Evolutionary conservation across 495 filamentous ascomycete species (phyloP), one percentile per base, ranked within the genome.

Genomic region (Articulospora tetracladia): DNA sequence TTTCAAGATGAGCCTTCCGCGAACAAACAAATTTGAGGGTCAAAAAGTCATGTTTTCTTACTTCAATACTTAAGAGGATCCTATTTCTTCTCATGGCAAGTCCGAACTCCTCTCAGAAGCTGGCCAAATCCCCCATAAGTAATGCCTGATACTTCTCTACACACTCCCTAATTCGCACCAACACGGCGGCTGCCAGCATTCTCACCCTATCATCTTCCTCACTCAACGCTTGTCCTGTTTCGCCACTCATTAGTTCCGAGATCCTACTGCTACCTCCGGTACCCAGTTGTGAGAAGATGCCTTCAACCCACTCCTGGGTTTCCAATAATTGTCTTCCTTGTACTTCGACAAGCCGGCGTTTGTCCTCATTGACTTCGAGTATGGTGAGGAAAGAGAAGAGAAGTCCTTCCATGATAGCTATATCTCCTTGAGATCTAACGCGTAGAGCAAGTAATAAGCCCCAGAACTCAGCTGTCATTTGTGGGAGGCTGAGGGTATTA

Each of bases 321-420:
- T 87, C 84, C 23, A 83, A 44, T 46, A 86, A 44, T 63, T 81
- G 74, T 60, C 75, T 77, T 0, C 74, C 75, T 58, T 82, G 72
- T 59, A 85, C 81, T 58, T 84, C 81, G 26, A 80, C 86, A 10
- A 88, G 69, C 7, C 80, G 53, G 47, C 76, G 66, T 58, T 79
- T 73, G 41, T 78, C 49, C 78, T 74, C 59, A 58, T 96, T 96
- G n/a, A 96, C 76, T 57, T 96, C 91, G 12, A 98, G 72, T 23
- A 96, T 58, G n/a, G 87, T 88, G 28, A 97, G 74, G 54, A 97
- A 84, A 1, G 83, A 82, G 53, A 94, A 89, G 13, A 98, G 74
- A 44, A 96, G 72, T 0, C 90, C 88, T 46, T 89, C 81, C 10
- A 90, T 80, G 13, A 97, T 77, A 0, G 71, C 71, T 68, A 76